Conservation (phyloP, 768 basidiomycete genomes). For the Russula sp. region DNA sequence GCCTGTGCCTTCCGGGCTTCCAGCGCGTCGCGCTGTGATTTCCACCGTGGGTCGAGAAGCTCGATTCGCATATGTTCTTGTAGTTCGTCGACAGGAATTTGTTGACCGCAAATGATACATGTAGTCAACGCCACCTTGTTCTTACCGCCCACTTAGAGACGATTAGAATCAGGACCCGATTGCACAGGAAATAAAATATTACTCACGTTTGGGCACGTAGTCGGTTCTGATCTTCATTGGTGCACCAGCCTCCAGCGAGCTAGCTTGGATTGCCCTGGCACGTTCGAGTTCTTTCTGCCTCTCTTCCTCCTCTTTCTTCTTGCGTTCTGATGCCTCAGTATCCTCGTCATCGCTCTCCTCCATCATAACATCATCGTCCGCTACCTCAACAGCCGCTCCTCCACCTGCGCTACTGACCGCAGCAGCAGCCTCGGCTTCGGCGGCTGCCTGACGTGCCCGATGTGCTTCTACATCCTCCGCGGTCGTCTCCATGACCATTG, state of each 20-base stretch:
- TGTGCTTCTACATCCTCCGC: slow-evolving; percentile 81
- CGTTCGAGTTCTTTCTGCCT: slow-evolving; percentile 62
- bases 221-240: slow-evolving; percentile 95
- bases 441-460: slow-evolving; percentile 73
- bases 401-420: slow-evolving; percentile 59
- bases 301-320: slow-evolving; percentile 65
- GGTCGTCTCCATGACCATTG: slow-evolving; percentile 96
- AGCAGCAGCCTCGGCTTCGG: slow-evolving; percentile 76
- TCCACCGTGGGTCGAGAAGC: slow-evolving; percentile 95
- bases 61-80: slow-evolving; percentile 99
- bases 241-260: slow-evolving; percentile 60
- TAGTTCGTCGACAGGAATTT: slow-evolving; percentile 91
- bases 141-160: slow-evolving; percentile 55
- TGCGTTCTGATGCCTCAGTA: slow-evolving; percentile 48
- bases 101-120: slow-evolving; percentile 92
- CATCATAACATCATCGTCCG: slow-evolving; percentile 63
- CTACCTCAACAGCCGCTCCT: slow-evolving; percentile 33
- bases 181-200: not conserved
- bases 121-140: slow-evolving; percentile 70
- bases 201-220: slow-evolving; percentile 88
- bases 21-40: slow-evolving; percentile 83
- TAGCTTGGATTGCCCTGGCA: slow-evolving; percentile 75
- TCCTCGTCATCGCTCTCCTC: slow-evolving; percentile 83
- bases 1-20: slow-evolving; percentile 88
- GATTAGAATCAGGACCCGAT: slow-evolving; percentile 4